These are phyloP conservation scores for Reticulascus tulasneorum DNA, from an alignment of 2,329 filamentous ascomycete genomes.

Conservation along the genomic window DNA sequence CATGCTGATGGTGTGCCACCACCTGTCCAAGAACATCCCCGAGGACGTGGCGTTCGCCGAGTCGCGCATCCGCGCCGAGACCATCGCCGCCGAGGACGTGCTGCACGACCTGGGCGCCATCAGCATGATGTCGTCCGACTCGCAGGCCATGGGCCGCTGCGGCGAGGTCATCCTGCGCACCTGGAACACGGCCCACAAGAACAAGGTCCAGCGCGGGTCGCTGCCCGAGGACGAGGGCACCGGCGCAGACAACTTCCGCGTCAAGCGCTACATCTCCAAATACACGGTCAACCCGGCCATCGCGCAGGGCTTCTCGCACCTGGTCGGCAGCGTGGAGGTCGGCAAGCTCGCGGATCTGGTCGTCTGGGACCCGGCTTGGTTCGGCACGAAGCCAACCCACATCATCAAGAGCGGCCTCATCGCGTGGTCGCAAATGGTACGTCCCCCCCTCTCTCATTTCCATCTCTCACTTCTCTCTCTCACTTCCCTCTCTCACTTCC, in stretches of 20 bases:
- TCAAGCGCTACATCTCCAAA: conserved; percentile 90
- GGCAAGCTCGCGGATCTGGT: conserved; percentile 89
- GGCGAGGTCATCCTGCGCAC: conserved; percentile 90
- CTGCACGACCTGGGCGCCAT: conserved; percentile 93
- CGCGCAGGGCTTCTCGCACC: conserved; percentile 82
- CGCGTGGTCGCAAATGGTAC: conserved; percentile 76
- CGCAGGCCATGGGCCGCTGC: conserved; percentile 93
- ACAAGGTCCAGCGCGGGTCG: conserved; percentile 77
- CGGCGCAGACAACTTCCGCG: conserved; percentile 82
- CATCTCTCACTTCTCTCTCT: not conserved
- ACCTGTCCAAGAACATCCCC: conserved; percentile 85
- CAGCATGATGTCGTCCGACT: conserved; percentile 95
- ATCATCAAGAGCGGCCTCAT: conserved; percentile 89
- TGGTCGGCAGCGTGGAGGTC: conserved; percentile 82
- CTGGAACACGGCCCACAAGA: conserved; percentile 98
- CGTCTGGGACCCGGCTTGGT: conserved; percentile 79
- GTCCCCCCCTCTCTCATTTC: conserved; percentile 15
- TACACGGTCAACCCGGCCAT: conserved; percentile 95
- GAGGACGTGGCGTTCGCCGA: conserved; percentile 96
- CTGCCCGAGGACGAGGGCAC: conserved; percentile 75
- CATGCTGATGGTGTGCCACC: conserved; percentile 98
- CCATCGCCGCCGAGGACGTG: conserved; percentile 94
- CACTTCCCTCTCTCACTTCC: too few relatives aligned
- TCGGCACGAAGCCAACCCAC: conserved; percentile 78
- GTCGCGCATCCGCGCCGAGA: conserved; percentile 89